Base-by-base conservation (phyloP, 352 stramenopile species). In the Globisporangium abappressorium region DNA sequence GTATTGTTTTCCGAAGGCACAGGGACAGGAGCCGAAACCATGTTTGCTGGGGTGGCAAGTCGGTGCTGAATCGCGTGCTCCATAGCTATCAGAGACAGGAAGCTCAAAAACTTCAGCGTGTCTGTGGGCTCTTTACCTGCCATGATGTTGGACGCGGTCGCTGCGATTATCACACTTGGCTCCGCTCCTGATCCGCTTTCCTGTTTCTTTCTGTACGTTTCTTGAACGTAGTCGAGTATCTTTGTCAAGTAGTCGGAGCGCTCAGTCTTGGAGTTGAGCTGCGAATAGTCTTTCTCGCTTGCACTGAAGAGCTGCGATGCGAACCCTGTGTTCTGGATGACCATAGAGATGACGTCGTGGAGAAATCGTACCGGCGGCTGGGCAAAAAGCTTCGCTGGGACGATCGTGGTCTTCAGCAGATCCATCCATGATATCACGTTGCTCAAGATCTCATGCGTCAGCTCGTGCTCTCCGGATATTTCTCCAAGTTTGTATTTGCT, bases 371-470 rank as follows among this genome's bases (percentile, higher is more conserved):
- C 82, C 0, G 87, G 85, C n/a, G 85, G 87, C 6, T 85, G 77
- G 11, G 74, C 73, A 70, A 94, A 94, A 1, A 95, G 69, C 58
- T 95, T 95, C 3, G 70, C 71, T 5, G 87, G 85, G 0, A 94
- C 62, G 7, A 84, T 68, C 15, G 71, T 75, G 5, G 86, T 91
- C 65, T 94, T 94, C 1, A 95, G 62, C 24, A 95, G 51, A 63
- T 92, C 80, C 33, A 83, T 68, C 86, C 87, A 95, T 1, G 87
- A 95, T 77, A 95, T 92, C 14, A 88, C 76, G 38, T 90, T 68
- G 24, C 72, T 65, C 11, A 94, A 54, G 20, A 92, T 66, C 24
- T 89, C 82, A 62, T 94, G 88, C 1, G 83, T 85, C n/a, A 72
- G 43, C 30, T 93, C 80, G 54, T 91, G 74, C 2, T 89, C 81